Conservation (phyloP, 2,329 filamentous ascomycete genomes). For the Zasmidium cellare region DNA sequence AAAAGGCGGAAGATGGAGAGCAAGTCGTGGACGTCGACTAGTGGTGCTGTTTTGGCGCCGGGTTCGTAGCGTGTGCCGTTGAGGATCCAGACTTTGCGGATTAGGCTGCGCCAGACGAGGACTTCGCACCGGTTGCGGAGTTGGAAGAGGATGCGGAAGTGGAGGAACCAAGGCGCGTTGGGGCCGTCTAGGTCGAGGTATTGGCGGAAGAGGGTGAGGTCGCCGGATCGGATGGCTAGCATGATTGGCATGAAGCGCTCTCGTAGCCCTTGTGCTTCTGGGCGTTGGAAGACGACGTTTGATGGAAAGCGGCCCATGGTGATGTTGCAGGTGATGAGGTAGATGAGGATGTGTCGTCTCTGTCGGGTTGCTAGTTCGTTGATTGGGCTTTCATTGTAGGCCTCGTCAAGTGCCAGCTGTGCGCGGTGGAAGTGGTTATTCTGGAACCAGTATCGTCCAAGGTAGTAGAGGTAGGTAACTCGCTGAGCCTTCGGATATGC, state of each 20-base stretch:
- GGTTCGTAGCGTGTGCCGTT: slow-evolving; percentile 63
- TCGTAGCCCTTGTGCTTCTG: slow-evolving; percentile 66
- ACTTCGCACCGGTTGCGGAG: slow-evolving; percentile 76
- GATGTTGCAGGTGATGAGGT: slow-evolving; percentile 79
- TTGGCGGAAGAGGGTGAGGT: slow-evolving; percentile 71
- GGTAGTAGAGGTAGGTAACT: slow-evolving; percentile 91
- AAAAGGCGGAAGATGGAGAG: slow-evolving; percentile 63
- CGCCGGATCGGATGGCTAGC: slow-evolving; percentile 68
- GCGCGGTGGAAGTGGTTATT: slow-evolving; percentile 81
- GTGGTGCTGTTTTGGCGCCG: slow-evolving; percentile 62
- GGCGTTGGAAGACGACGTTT: slow-evolving; percentile 62
- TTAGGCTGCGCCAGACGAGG: slow-evolving; percentile 79
- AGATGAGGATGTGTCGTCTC: slow-evolving; percentile 76
- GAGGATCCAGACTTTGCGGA: slow-evolving; percentile 74
- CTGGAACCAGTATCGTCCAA: slow-evolving; percentile 85
- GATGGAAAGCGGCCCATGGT: slow-evolving; percentile 83
- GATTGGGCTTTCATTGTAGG: slow-evolving; percentile 72
- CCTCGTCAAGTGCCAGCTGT: slow-evolving; percentile 70
- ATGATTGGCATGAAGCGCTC: slow-evolving; percentile 73
- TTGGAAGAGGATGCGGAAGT: slow-evolving; percentile 72
- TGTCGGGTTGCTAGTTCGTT: slow-evolving; percentile 59
- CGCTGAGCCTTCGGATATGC: slow-evolving; percentile 83
- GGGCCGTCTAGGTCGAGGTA: slow-evolving; percentile 58
- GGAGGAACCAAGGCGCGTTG: slow-evolving; percentile 71
- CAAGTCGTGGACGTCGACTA: slow-evolving; percentile 71